Percentiles rank a stretch among this genome's conserved stretches.
phyloP scores from a whole-genome alignment of 306 rosid genomes.

The Acacia confusa region DNA sequence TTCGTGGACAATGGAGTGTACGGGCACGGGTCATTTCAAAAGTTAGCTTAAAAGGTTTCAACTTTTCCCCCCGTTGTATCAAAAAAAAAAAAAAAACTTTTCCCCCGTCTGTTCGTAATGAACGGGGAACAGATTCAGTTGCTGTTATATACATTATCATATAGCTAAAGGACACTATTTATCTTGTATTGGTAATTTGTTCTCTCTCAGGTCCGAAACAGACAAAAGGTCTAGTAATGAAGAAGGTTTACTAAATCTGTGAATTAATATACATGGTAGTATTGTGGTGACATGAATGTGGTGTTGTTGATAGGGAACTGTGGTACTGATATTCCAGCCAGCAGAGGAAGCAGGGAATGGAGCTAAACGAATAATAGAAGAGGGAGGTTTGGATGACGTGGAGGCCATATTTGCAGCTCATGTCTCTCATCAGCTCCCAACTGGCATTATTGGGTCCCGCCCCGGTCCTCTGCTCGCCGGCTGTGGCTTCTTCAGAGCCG shows the following conservation, averaged over 20 bases:
- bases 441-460: conserved; percentile 76
- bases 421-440: conserved; percentile 87
- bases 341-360: conserved; percentile 99
- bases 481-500: conserved; percentile 88
- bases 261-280: not conserved
- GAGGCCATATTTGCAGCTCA: conserved; percentile 92
- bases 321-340: conserved; percentile 85
- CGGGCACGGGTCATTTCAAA: not conserved
- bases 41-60: not conserved
- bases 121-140: conserved; percentile 1
- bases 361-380: conserved; percentile 84
- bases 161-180: not conserved
- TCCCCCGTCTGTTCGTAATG: not conserved
- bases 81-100: no score
- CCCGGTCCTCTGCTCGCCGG: conserved; percentile 91
- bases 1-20: not conserved
- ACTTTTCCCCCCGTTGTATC: no score
- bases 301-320: conserved; percentile 67
- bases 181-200: not conserved
- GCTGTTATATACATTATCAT: not conserved
- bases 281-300: not conserved
- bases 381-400: conserved; percentile 84
- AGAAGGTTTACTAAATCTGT: no score
- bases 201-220: not conserved
- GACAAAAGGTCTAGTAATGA: no score